Evolutionary conservation across 257 asterid genomes (phyloP).

Genomic region (Penstemon barbatus): DNA sequence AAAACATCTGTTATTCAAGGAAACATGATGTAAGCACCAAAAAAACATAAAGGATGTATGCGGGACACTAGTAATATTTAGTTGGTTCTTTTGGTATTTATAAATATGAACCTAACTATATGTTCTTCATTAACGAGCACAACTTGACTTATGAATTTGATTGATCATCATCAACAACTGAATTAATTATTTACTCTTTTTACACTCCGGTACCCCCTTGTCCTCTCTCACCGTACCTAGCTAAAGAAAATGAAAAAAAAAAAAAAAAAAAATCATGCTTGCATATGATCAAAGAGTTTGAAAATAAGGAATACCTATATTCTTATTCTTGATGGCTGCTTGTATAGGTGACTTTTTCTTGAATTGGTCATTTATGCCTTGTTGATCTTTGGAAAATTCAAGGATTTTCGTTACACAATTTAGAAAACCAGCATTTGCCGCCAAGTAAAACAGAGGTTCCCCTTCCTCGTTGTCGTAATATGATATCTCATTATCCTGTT

Average conservation of each 20-base stretch:
- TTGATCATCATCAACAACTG: too few species aligned
- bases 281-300: too few species aligned
- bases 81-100: too few species aligned
- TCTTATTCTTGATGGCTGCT: constrained; percentile 23
- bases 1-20: constrained; percentile 23
- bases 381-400: background rate
- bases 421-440: constrained; percentile 35
- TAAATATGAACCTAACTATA: too few species aligned
- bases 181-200: too few species aligned
- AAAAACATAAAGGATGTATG: background rate
- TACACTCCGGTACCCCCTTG: too few species aligned
- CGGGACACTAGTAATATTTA: background rate
- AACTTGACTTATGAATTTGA: too few species aligned
- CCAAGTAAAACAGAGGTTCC: constrained; percentile 32
- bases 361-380: background rate
- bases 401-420: constrained; percentile 18
- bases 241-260: too few species aligned
- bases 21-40: background rate
- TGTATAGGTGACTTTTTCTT: constrained; percentile 20
- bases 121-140: too few species aligned
- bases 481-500: constrained; percentile 14
- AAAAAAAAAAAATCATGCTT: too few species aligned
- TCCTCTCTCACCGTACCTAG: too few species aligned
- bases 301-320: constrained; percentile 10
- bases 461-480: constrained; percentile 27